Base-by-base conservation (phyloP, 2,329 filamentous ascomycete genomes). In the Aspergillus luchuensis region DNA sequence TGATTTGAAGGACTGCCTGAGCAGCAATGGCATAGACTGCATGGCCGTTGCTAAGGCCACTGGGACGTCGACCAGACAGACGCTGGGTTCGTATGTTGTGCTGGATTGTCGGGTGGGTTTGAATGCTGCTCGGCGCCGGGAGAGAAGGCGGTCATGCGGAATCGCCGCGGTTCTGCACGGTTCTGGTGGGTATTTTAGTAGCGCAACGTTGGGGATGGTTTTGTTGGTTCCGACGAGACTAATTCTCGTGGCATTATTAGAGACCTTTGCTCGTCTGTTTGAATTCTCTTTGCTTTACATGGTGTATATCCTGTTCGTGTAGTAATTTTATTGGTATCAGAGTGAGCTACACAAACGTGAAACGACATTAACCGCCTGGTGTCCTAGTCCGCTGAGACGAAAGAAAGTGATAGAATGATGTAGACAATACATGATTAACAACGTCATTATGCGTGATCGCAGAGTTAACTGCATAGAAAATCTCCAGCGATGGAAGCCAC, bases 21-120 rank as follows among this genome's bases (percentile, higher is more conserved):
- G 62, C 65, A 78, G 69, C 64, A 74, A 71, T 71, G 73, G 75
- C 70, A 78, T 70, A 55, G 76, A 68, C 65, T 78, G 76, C 76
- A 79, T 79, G 68, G 70, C 74, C 68, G 65, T 55, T 59, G 55
- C 39, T 56, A 66, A 58, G 64, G 67, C 65, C 66, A 65, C 65
- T 59, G 59, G 33, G 56, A 53, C 59, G 60, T 62, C 58, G 60
- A 66, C 63, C 64, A 62, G 58, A 54, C 65, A 62, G 58, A 54
- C 65, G 62, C 58, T 64, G 61, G 33, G 63, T 64, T 63, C 50
- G 57, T 63, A 15, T 65, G 57, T 49, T 47, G 43, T 45, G 36
- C 25, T 56, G 50, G 41, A 21, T 54, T 52, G 45, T 52, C 43
- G 54, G 54, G 43, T 56, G 38, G 25, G 49, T 57, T 45, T 48